These are phyloP conservation scores for Adiantum capillusveneris DNA, from an alignment of 75 land plant species.

Conservation along the genomic window DNA sequence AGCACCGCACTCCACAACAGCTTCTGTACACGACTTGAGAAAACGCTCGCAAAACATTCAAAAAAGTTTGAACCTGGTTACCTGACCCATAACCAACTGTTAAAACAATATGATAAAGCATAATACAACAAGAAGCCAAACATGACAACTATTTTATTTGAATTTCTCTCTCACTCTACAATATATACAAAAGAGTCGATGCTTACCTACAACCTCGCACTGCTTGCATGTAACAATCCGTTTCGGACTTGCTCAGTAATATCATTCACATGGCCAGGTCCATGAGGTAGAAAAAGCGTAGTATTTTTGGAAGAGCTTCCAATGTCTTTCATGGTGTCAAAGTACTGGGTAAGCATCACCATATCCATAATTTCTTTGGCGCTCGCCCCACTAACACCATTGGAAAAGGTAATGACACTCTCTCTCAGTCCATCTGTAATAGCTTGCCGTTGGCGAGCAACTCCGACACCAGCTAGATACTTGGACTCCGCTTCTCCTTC, in stretches of 20 bases:
- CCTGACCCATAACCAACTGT: too few relatives aligned
- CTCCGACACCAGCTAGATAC: constrained; percentile 74
- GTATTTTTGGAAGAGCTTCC: constrained; percentile 75
- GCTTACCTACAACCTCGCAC: too few relatives aligned
- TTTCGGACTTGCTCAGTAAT: constrained; percentile 69
- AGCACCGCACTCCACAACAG: too few relatives aligned
- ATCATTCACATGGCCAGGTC: constrained; percentile 83
- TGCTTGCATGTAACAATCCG: constrained; percentile 60
- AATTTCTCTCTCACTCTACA: too few relatives aligned
- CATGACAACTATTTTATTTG: too few relatives aligned
- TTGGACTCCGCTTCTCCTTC: constrained; percentile 92
- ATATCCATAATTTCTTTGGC: constrained; percentile 93
- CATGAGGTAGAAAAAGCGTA: constrained; percentile 82
- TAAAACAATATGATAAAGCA: too few relatives aligned
- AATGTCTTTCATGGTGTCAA: constrained; percentile 88
- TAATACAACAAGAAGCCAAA: too few relatives aligned
- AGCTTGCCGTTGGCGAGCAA: constrained; percentile 86
- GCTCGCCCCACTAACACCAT: constrained; percentile 67
- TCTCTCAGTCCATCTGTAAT: constrained; percentile 88
- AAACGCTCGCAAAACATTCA: too few relatives aligned
- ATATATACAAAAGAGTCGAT: too few relatives aligned
- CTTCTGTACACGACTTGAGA: too few relatives aligned
- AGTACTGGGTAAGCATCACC: constrained; percentile 90
- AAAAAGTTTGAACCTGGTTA: too few relatives aligned
- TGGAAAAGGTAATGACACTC: constrained; percentile 77